phyloP scores from a whole-genome alignment of 768 basidiomycete species.

The Lactifluus subvellereus region DNA sequence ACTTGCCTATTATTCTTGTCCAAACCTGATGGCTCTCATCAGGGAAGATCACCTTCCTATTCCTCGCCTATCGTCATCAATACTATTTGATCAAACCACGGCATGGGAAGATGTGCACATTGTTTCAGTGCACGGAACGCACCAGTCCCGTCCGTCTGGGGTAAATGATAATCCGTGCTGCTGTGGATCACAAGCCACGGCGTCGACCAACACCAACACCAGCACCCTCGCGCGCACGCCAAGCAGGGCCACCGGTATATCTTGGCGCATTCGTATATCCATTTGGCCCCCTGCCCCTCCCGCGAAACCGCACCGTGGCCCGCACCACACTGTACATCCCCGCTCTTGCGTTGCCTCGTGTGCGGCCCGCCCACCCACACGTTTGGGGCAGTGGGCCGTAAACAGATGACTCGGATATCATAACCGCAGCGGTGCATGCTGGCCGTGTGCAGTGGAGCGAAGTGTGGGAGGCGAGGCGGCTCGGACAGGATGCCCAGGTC shows the following conservation, averaged over 20 bases:
- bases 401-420: slow-evolving; percentile 72
- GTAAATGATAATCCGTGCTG: too few relatives aligned
- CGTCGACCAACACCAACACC: slow-evolving; percentile 25
- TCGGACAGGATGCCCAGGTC: slow-evolving; percentile 36
- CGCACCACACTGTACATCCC: slow-evolving; percentile 55
- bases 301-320: slow-evolving; percentile 26
- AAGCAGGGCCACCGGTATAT: slow-evolving; percentile 27
- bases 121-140: too few relatives aligned
- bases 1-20: too few relatives aligned
- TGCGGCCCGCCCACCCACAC: slow-evolving; percentile 46
- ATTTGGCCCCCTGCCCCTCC: slow-evolving; percentile 50
- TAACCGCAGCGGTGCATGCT: slow-evolving; percentile 62
- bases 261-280: slow-evolving; percentile 58
- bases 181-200: too few relatives aligned
- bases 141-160: too few relatives aligned
- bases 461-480: slow-evolving; percentile 31
- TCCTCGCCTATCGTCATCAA: too few relatives aligned
- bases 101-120: too few relatives aligned
- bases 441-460: slow-evolving; percentile 45
- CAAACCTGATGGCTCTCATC: too few relatives aligned
- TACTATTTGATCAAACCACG: too few relatives aligned
- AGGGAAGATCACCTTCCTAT: too few relatives aligned
- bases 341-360: slow-evolving; percentile 48
- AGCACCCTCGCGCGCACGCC: slow-evolving; percentile 22
- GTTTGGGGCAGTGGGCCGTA: slow-evolving; percentile 67